These are phyloP conservation scores for Typha latifolia DNA, from an alignment of 176 grass and related monocot genomes.

Conservation along the genomic window DNA sequence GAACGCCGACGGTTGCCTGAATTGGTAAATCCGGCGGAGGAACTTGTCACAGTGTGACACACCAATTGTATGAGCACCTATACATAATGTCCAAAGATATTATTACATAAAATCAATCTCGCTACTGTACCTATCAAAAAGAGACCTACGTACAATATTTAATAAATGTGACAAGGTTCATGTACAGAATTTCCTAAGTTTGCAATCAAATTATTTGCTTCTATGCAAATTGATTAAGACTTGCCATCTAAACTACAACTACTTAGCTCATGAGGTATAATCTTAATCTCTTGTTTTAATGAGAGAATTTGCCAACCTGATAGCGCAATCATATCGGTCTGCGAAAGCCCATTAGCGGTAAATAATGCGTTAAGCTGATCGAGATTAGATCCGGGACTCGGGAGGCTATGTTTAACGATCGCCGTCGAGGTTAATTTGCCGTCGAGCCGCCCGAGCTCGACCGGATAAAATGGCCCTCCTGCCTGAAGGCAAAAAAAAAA, in stretches of 20 bases:
- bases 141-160: no score
- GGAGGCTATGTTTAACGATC: conserved; percentile 71
- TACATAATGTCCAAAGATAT: neutral
- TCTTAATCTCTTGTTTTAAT: no score
- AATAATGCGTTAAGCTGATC: conserved; percentile 70
- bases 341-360: conserved; percentile 57
- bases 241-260: conserved; percentile 3
- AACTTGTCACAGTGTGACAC: conserved; percentile 85
- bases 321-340: conserved; percentile 83
- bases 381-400: conserved; percentile 36
- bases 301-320: no score
- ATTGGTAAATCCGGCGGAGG: conserved; percentile 64
- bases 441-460: conserved; percentile 73
- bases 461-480: conserved; percentile 51
- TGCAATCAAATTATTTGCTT: no score
- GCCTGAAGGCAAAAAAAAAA: conserved; percentile 21
- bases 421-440: conserved; percentile 62
- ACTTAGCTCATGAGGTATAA: neutral
- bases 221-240: no score
- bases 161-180: no score
- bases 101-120: no score
- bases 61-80: conserved; percentile 72
- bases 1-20: conserved; percentile 42
- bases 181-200: no score
- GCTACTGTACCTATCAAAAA: no score